phyloP scores from a whole-genome alignment of 2,329 filamentous ascomycete species.

The Magnaporthiopsis incrustans region DNA sequence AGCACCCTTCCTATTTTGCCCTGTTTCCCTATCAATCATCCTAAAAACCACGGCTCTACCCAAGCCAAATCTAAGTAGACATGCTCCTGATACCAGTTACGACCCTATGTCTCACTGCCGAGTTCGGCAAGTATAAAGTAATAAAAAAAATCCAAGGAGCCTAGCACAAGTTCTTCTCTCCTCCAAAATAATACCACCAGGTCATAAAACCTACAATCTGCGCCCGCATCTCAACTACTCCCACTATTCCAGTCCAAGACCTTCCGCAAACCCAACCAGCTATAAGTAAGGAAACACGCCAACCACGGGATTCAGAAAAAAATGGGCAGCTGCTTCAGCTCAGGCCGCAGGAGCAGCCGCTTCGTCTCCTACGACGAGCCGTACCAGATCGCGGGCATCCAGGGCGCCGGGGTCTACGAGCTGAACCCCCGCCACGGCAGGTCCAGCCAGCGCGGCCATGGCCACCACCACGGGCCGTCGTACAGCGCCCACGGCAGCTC shows the following conservation, averaged over 20 bases:
- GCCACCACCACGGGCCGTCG: neutral
- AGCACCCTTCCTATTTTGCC: neutral
- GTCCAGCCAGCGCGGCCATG: neutral
- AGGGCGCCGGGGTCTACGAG: neutral
- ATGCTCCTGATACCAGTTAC: neutral
- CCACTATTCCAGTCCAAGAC: neutral
- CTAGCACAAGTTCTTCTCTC: too few species aligned
- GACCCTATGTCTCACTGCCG: too few species aligned
- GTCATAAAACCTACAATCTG: too few species aligned
- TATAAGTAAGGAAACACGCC: neutral
- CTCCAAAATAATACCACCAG: too few species aligned
- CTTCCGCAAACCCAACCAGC: neutral
- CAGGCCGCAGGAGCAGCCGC: neutral
- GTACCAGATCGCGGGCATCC: neutral
- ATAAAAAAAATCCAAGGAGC: neutral
- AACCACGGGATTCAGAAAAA: neutral
- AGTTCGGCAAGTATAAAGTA: neutral
- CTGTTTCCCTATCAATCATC: neutral
- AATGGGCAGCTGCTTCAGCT: slow-evolving; percentile 5
- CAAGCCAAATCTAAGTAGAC: neutral
- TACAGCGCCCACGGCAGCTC: neutral
- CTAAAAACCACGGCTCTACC: neutral
- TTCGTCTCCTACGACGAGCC: neutral
- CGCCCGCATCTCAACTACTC: neutral
- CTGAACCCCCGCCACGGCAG: neutral